These are phyloP conservation scores for Neurospora discreta DNA, from an alignment of 495 filamentous ascomycete species.

Conservation along the genomic window DNA sequence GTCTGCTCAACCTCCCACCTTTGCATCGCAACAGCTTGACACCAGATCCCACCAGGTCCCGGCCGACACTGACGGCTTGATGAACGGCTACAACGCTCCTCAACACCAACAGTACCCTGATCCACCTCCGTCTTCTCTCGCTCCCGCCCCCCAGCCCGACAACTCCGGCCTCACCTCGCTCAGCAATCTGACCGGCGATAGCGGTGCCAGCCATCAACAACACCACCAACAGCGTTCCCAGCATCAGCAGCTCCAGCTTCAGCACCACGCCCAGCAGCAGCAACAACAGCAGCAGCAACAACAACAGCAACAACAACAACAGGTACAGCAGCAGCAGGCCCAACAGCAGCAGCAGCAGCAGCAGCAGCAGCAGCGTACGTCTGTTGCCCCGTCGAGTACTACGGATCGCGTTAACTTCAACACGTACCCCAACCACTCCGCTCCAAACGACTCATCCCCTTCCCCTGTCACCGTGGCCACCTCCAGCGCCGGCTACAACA, in stretches of 20 bases:
- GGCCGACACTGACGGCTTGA: constrained; percentile 18
- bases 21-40: constrained; percentile 23
- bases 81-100: constrained; percentile 21
- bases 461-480: constrained; percentile 28
- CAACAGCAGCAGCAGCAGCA: constrained; percentile 13
- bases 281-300: constrained; percentile 9
- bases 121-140: constrained; percentile 13
- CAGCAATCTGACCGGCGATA: constrained; percentile 14
- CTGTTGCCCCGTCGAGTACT: constrained; percentile 11
- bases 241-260: constrained; percentile 8
- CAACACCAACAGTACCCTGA: constrained; percentile 21
- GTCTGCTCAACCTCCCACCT: constrained; percentile 12
- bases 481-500: constrained; percentile 18
- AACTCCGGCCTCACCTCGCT: constrained; percentile 14
- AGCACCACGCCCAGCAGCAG: constrained; percentile 6
- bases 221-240: constrained; percentile 14
- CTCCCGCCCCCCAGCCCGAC: constrained; percentile 15
- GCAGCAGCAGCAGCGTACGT: constrained; percentile 16
- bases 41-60: constrained; percentile 19
- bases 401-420: constrained; percentile 20
- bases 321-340: constrained; percentile 10
- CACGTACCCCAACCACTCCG: constrained; percentile 22
- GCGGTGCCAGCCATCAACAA: constrained; percentile 1
- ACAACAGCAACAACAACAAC: constrained; percentile 7
- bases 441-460: constrained; percentile 21